Evolutionary conservation across 225 moss, liverwort and hornwort species (phyloP).

Genomic region (Pseudisothecium myosuroides): DNA sequence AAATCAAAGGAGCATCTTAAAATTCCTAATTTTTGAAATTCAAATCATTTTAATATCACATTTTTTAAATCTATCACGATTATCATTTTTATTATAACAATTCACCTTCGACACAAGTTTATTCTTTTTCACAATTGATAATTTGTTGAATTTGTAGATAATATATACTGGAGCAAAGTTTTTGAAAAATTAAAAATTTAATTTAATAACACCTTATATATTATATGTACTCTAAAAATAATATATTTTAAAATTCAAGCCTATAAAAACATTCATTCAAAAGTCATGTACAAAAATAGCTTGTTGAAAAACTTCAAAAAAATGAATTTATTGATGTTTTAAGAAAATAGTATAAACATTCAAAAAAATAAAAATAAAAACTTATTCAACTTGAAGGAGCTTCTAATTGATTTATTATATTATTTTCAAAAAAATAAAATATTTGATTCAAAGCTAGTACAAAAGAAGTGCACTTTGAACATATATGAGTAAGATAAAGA

Average conservation of each 20-base stretch:
- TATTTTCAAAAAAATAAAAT: not conserved
- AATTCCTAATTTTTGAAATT: not conserved
- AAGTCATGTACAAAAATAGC: not conserved
- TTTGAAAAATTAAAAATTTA: too few species aligned
- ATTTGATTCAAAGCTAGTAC: not conserved
- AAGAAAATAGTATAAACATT: not conserved
- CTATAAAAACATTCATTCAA: fast-evolving
- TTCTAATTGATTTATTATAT: not conserved
- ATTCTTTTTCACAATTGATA: not conserved
- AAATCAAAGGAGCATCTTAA: not conserved
- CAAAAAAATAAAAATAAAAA: not conserved
- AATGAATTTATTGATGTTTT: too few species aligned
- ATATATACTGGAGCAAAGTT: not conserved
- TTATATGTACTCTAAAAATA: not conserved
- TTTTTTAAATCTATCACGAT: fast-evolving
- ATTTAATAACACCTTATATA: not conserved
- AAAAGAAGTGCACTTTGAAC: not conserved
- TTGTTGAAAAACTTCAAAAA: not conserved
- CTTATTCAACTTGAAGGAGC: not conserved
- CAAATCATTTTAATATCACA: not conserved
- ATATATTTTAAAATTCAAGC: not conserved
- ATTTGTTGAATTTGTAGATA: not conserved
- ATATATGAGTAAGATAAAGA: not conserved
- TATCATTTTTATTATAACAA: too few species aligned
- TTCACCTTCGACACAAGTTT: not conserved